Base-by-base conservation (phyloP, 2,329 filamentous ascomycete species). In the Ilyonectria sp. region DNA sequence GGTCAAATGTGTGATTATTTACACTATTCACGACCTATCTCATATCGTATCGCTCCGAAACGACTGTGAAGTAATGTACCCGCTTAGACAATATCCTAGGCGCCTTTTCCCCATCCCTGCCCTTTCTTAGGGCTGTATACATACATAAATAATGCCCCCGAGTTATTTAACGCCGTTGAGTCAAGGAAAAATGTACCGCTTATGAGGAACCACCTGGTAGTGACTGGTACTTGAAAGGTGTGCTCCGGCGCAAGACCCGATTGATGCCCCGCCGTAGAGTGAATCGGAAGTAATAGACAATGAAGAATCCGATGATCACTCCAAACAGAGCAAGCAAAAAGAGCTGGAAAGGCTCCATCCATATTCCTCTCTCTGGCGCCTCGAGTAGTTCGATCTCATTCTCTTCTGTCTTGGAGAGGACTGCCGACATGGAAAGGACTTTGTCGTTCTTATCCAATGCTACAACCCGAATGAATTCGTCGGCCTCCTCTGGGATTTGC, bases 391-490 rank as follows among this genome's bases (percentile, higher is more conserved):
- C 60, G 2, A 64, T 47, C 19, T 57, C 17, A 3, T 53, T 68
- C 6, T 65, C 19, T 33, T 72, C 54, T 15, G 62, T 37, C 53
- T 65, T 71, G 6, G 63, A 68, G 21, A 71, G 65, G n/a, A 71
- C 60, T 0, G 59, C 37, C 4, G 70, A 71, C 6, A 56, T 19
- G 74, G 80, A 1, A 78, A 86, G 65, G 70, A 74, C 10, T 21
- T 78, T 26, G 23, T 52, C 65, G 11, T 69, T 29, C 11, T 44
- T 65, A 29, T 74, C 72, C 50, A 76, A 43, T 0, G 71, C 75
- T 1, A 69, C 65, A 10, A 76, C 60, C 9, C 74, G 69, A 11
- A 76, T 49, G 21, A 70, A 75, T 40, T 70, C 67, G 2, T 62
- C 60, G 1, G 71, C 60, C 7, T 68, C 55, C 2, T 29, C 13